Base-by-base conservation (phyloP, 129 eudicot species). In the Flaveria trinervia region DNA sequence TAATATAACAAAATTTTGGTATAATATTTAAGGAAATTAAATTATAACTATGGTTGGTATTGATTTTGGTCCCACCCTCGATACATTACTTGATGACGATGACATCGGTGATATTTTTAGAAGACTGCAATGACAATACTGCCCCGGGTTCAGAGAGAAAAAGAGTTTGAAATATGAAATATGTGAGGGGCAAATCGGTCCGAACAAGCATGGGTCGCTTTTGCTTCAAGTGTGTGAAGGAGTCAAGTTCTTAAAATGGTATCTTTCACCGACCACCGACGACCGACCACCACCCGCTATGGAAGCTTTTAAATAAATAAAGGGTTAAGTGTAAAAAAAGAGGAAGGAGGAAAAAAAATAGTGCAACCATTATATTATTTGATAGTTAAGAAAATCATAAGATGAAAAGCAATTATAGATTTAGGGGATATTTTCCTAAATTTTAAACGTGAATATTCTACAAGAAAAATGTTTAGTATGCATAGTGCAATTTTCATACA, bases 241-340 rank as follows among this genome's bases (percentile, higher is more conserved):
- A 52, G 33, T 18, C 69, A 16, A 64, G 22, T 15, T 39, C 71
- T 39, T n/a, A 74, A 74, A 74, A 45, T 12, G 60, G 61, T 62
- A 74, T 30, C 71, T 10, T 49, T 56, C 78, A 59, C 78, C 77
- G 80, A 76, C 80, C 80, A 77, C 81, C 81, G 74, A 74, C 71
- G 33, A 39, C 45, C 65, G 13, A 60, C 33, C 41, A 16, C 45
- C 70, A 14, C 22, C 68, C 68, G 8, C 17, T 23, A 61, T 15
- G 18, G 11, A 22, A 22, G 39, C 68, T 20, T 61, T 2, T 41
- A 61, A 26, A 13, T 61, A 61, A 0, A 36, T 36, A 36, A 36
- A 36, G 41, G 41, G 41, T 36, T 36, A 36, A 36, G 5, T 5
- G 41, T 5, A 36, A 0, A 36, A 33, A 5, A 36, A 5, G 1